phyloP scores from a whole-genome alignment of 2,329 filamentous ascomycete genomes.

The Penicillium sp. region DNA sequence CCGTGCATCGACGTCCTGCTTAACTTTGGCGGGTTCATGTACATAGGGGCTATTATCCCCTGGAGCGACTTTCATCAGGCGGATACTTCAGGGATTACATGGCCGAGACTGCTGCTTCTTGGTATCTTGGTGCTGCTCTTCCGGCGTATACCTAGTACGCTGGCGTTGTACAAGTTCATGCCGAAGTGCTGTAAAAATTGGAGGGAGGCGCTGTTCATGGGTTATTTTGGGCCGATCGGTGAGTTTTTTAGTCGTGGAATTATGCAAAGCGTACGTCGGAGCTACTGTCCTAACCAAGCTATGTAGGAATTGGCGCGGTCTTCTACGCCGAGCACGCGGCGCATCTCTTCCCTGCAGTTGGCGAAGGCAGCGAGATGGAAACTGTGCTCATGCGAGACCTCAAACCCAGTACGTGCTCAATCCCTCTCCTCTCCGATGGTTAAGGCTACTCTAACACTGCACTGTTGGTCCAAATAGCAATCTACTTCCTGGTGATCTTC shows the following conservation, averaged over 20 bases:
- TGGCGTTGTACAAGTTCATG: slow-evolving; percentile 61
- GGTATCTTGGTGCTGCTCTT: slow-evolving; percentile 60
- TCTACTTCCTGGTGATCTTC: slow-evolving; percentile 52
- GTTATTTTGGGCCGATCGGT: slow-evolving; percentile 56
- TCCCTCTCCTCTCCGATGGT: not conserved
- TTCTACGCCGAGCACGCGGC: slow-evolving; percentile 53
- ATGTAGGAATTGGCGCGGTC: slow-evolving; percentile 48
- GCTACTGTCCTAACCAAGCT: not conserved
- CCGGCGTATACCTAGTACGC: slow-evolving; percentile 61
- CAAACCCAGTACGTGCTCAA: slow-evolving; percentile 35
- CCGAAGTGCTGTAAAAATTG: slow-evolving; percentile 56
- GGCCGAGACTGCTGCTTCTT: slow-evolving; percentile 55
- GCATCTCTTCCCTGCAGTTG: slow-evolving; percentile 48
- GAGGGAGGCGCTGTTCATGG: slow-evolving; percentile 66
- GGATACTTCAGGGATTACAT: slow-evolving; percentile 58
- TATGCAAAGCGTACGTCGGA: not conserved
- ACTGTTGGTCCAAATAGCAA: slow-evolving; percentile 31
- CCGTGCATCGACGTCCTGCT: slow-evolving; percentile 61
- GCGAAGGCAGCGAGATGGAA: slow-evolving; percentile 45
- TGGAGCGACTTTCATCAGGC: slow-evolving; percentile 61
- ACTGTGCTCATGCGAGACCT: slow-evolving; percentile 47
- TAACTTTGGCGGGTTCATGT: slow-evolving; percentile 67
- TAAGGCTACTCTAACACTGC: not conserved
- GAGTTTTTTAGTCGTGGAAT: not conserved
- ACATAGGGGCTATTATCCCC: slow-evolving; percentile 60